These are phyloP conservation scores for Starmera quercuum DNA, from an alignment of 805 yeast species.

Conservation along the genomic window DNA sequence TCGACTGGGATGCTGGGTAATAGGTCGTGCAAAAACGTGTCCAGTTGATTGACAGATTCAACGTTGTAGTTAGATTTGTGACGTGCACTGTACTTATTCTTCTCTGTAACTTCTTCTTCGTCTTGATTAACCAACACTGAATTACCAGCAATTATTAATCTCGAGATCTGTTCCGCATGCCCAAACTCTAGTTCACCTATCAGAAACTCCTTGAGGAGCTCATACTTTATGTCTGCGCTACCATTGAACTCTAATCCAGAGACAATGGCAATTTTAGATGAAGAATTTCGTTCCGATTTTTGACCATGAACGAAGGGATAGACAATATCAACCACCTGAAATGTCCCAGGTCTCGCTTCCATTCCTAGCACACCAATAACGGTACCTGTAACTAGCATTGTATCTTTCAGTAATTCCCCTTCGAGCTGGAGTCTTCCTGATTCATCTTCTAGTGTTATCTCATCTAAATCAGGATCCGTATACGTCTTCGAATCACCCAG, in stretches of 20 bases:
- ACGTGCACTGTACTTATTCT: slow-evolving; percentile 37
- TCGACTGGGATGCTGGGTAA: slow-evolving; percentile 58
- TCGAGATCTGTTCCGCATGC: slow-evolving; percentile 27
- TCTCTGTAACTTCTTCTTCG: slow-evolving; percentile 17
- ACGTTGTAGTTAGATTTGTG: slow-evolving; percentile 44
- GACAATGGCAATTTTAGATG: slow-evolving; percentile 51
- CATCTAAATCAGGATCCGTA: slow-evolving; percentile 48
- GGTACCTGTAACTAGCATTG: slow-evolving; percentile 80
- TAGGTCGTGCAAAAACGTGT: slow-evolving; percentile 48
- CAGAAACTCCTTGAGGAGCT: slow-evolving; percentile 60
- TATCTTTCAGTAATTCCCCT: slow-evolving; percentile 46
- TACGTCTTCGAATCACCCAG: slow-evolving; percentile 34
- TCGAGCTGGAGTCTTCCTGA: slow-evolving; percentile 76
- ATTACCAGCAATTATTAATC: slow-evolving; percentile 68
- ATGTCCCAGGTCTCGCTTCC: slow-evolving; percentile 76
- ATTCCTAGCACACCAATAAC: slow-evolving; percentile 82
- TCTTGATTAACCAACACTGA: slow-evolving; percentile 31
- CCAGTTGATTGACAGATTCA: slow-evolving; percentile 46
- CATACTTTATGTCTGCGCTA: slow-evolving; percentile 36
- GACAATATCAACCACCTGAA: slow-evolving; percentile 73
- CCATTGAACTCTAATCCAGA: slow-evolving; percentile 67
- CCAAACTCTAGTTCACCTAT: slow-evolving; percentile 56
- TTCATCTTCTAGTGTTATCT: slow-evolving; percentile 81
- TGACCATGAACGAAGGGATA: slow-evolving; percentile 66
- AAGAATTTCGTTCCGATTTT: slow-evolving; percentile 13